phyloP scores from a whole-genome alignment of 768 basidiomycete species.

The Lactarius vividus region DNA sequence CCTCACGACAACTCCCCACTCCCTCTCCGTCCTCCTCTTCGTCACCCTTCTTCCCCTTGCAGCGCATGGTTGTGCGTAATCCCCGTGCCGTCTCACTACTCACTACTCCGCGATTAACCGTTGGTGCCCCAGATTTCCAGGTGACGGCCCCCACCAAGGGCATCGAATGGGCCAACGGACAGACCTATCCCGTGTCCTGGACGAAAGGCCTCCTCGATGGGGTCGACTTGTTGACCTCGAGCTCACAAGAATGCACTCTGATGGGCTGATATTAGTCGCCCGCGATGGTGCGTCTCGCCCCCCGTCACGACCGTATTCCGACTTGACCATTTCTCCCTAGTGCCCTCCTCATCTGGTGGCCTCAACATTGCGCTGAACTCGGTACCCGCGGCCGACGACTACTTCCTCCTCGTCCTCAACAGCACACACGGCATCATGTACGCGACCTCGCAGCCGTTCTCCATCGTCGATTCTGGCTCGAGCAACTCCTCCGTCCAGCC shows the following conservation, averaged over 20 bases:
- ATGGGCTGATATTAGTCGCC: slow-evolving; percentile 65
- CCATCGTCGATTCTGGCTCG: slow-evolving; percentile 46
- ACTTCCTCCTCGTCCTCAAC: slow-evolving; percentile 74
- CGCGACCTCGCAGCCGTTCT: slow-evolving; percentile 59
- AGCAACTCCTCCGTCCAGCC: slow-evolving; percentile 38
- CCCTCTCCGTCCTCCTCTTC: neutral
- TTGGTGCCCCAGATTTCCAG: slow-evolving; percentile 45
- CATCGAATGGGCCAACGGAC: slow-evolving; percentile 54
- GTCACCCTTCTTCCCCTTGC: slow-evolving; percentile 13
- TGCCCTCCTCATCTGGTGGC: slow-evolving; percentile 37
- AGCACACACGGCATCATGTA: slow-evolving; percentile 64
- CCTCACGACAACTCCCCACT: neutral
- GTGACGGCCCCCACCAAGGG: slow-evolving; percentile 46
- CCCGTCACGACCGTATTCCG: neutral
- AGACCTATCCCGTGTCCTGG: slow-evolving; percentile 58
- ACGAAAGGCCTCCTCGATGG: slow-evolving; percentile 63
- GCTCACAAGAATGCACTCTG: slow-evolving; percentile 53
- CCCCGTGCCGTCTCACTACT: neutral
- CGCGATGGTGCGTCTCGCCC: slow-evolving; percentile 50
- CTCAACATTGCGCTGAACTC: slow-evolving; percentile 64
- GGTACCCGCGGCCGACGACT: slow-evolving; percentile 70
- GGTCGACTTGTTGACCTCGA: slow-evolving; percentile 66
- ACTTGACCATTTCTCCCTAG: slow-evolving; percentile 30
- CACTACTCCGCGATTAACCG: neutral
- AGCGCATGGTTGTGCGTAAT: slow-evolving; percentile 16